These are phyloP conservation scores for Ophiosphaerella herpotricha DNA, from an alignment of 2,329 filamentous ascomycete species.

Conservation along the genomic window DNA sequence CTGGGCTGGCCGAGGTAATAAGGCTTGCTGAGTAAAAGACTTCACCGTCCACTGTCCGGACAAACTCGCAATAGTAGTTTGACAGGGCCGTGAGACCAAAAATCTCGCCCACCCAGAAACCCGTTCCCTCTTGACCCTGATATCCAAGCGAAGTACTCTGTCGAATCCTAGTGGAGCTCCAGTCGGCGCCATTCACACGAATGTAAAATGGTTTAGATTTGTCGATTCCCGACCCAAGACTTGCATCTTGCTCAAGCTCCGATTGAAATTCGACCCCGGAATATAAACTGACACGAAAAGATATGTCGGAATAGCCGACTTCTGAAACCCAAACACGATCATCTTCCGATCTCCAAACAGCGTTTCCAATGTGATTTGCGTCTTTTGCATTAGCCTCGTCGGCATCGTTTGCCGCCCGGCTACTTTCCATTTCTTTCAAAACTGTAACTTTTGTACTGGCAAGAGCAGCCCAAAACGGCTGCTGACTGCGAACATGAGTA, in stretches of 20 bases:
- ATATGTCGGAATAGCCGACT: conserved; percentile 76
- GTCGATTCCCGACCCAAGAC: conserved; percentile 60
- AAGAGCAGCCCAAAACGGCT: conserved; percentile 91
- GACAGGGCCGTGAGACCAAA: conserved; percentile 71
- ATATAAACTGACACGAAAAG: conserved; percentile 74
- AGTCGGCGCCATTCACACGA: conserved; percentile 76
- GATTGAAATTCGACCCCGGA: conserved; percentile 48
- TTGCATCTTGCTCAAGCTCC: conserved; percentile 45
- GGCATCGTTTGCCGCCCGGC: conserved; percentile 73
- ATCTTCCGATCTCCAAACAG: conserved; percentile 70
- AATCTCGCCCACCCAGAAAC: conserved; percentile 71
- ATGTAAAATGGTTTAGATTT: conserved; percentile 77
- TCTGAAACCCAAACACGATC: conserved; percentile 82
- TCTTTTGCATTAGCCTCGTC: conserved; percentile 76
- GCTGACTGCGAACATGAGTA: conserved; percentile 84
- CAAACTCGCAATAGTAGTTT: conserved; percentile 79
- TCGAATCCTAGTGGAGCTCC: conserved; percentile 76
- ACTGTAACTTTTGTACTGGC: conserved; percentile 97
- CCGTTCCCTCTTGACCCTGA: conserved; percentile 52
- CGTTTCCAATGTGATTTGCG: conserved; percentile 76
- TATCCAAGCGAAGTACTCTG: conserved; percentile 54
- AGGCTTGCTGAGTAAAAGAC: conserved; percentile 74
- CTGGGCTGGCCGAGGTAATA: conserved; percentile 65
- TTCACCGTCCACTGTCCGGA: conserved; percentile 67
- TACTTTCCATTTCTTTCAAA: conserved; percentile 78